Evolutionary conservation across 2,329 filamentous ascomycete genomes (phyloP).

Genomic region (Monosporascus sp.): DNA sequence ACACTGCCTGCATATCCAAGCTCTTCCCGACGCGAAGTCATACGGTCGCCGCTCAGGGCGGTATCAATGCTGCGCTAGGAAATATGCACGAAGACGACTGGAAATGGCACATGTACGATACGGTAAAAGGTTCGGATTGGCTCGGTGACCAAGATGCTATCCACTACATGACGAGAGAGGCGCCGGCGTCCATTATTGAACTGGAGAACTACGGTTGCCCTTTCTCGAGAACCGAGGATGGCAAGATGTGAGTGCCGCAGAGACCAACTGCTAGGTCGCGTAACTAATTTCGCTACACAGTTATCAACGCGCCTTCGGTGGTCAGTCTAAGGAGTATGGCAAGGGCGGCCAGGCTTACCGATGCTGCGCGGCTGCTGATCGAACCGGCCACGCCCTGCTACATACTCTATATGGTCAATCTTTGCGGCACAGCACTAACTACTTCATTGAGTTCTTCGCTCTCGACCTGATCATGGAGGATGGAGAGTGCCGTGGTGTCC

Average conservation of each 20-base stretch:
- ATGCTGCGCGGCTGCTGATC: constrained; percentile 91
- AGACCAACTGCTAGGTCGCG: too few relatives aligned
- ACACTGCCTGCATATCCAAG: constrained; percentile 83
- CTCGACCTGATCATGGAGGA: constrained; percentile 97
- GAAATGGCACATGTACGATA: constrained; percentile 99
- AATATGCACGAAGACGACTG: constrained; percentile 99
- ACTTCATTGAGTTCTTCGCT: constrained; percentile 99
- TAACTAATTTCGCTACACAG: constrained; percentile 33
- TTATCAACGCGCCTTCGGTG: constrained; percentile 98
- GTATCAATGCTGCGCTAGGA: constrained; percentile 82
- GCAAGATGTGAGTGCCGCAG: constrained; percentile 66
- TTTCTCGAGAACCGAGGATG: constrained; percentile 93
- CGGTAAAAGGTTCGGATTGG: constrained; percentile 97
- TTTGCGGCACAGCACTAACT: constrained; percentile 95
- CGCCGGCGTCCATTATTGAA: constrained; percentile 85
- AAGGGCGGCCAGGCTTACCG: constrained; percentile 98
- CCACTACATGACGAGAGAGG: constrained; percentile 97
- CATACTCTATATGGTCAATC: constrained; percentile 99
- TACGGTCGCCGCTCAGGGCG: constrained; percentile 76
- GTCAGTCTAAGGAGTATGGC: constrained; percentile 89
- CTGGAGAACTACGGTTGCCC: constrained; percentile 97
- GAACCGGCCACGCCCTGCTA: constrained; percentile 94
- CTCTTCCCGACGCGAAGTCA: constrained; percentile 82
- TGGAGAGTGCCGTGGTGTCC: constrained; percentile 90
- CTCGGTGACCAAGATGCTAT: constrained; percentile 96